A percentile compares a stretch with the other conserved stretches of the same genome.
Evolutionary conservation across 2,329 filamentous ascomycete species (phyloP).

Genomic region (Exophiala xenobiotica): DNA sequence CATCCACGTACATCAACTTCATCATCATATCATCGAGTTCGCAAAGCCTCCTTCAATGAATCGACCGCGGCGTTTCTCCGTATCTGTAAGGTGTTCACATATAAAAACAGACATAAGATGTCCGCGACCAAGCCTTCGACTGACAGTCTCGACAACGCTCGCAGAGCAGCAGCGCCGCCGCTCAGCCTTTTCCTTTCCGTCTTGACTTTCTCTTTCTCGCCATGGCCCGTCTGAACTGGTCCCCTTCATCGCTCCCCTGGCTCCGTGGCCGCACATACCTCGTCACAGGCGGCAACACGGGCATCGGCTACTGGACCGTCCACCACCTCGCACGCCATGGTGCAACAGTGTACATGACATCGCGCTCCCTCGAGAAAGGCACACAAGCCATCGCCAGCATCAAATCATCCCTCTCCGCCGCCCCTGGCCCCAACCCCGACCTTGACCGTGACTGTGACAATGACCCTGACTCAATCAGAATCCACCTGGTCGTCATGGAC

Average conservation of each 20-base stretch:
- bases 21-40: slow-evolving; percentile 4
- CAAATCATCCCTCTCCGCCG: slow-evolving; percentile 33
- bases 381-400: slow-evolving; percentile 37
- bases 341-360: slow-evolving; percentile 42
- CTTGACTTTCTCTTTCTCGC: slow-evolving; percentile 18
- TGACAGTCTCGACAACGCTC: too few relatives aligned
- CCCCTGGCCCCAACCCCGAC: too few relatives aligned
- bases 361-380: slow-evolving; percentile 38
- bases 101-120: too few relatives aligned
- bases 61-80: too few relatives aligned
- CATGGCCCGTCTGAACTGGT: slow-evolving; percentile 29
- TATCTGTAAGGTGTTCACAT: too few relatives aligned
- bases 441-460: too few relatives aligned
- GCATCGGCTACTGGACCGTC: slow-evolving; percentile 48
- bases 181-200: too few relatives aligned
- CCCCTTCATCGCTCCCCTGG: slow-evolving; percentile 45
- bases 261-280: slow-evolving; percentile 47
- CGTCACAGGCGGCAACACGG: slow-evolving; percentile 52
- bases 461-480: too few relatives aligned
- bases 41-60: too few relatives aligned
- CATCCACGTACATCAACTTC: slow-evolving; percentile 21
- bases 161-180: too few relatives aligned
- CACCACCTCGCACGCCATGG: slow-evolving; percentile 44
- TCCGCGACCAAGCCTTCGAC: too few relatives aligned
- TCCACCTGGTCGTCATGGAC: slow-evolving; percentile 19